phyloP scores from a whole-genome alignment of 768 basidiomycete genomes.

The Xanthoconium purpureum region DNA sequence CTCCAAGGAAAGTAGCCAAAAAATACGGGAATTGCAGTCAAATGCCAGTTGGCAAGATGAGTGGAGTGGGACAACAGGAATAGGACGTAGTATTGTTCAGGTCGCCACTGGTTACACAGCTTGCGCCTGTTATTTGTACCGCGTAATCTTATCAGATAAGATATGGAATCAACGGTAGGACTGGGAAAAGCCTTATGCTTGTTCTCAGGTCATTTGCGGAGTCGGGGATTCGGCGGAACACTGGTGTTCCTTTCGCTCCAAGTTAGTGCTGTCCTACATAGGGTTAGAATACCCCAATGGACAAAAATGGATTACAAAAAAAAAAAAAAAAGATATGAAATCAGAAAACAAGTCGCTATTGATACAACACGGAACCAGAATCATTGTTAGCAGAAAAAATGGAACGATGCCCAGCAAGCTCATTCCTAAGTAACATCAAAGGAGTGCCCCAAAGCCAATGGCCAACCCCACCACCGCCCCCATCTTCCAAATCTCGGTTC shows the following conservation, averaged over 20 bases:
- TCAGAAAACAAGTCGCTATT: background rate
- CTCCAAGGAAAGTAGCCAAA: background rate
- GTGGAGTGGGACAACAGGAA: background rate
- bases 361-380: too few relatives aligned
- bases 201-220: too few relatives aligned
- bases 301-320: too few relatives aligned
- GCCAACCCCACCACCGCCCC: slow-evolving; percentile 1
- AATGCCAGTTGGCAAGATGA: background rate
- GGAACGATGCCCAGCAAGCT: background rate
- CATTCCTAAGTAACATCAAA: slow-evolving; percentile 6
- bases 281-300: too few relatives aligned
- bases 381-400: too few relatives aligned
- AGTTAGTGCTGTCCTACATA: too few relatives aligned
- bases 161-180: background rate
- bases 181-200: too few relatives aligned
- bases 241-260: too few relatives aligned
- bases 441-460: slow-evolving; percentile 1
- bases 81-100: background rate
- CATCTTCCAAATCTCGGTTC: background rate
- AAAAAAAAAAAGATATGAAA: too few relatives aligned
- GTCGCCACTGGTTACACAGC: slow-evolving; percentile 14
- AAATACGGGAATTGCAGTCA: background rate
- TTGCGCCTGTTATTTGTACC: background rate
- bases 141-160: slow-evolving; percentile 22
- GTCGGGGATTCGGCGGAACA: too few relatives aligned